Base-by-base conservation (phyloP, 129 eudicot genomes). In the Daucus carota region DNA sequence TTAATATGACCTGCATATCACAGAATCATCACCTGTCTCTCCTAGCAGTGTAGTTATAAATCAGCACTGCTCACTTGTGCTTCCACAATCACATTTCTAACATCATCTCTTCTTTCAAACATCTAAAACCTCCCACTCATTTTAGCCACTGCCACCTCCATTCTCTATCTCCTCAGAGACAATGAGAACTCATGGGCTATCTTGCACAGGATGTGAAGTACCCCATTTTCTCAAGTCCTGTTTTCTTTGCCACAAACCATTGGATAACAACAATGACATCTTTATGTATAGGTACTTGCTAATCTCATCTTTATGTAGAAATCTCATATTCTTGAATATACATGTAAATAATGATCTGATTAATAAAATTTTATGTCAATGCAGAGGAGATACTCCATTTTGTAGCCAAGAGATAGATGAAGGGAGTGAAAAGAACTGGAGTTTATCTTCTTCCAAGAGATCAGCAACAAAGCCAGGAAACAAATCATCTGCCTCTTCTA, bases 371-470 rank as follows among this genome's bases (percentile, higher is more conserved):
- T 36, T 13, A 38, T 50, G 63, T 16, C 52, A 17, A 84, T 89
- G 79, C 92, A 93, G 98, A 83, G 98, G 98, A 47, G 79, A 90
- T 60, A 87, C 92, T 72, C 96, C 98, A 73, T 93, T 93, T 82
- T 93, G 98, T 76, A 93, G 98, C 85, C 90, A 90, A 73, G 98
- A 93, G 52, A 87, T 82, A 40, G 98, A 92, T 81, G 98, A 92
- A 28, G 90, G 87, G 63, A 80, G 59, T 76, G 95, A 93, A 76
- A 93, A 78, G 79, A 88, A 82, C 76, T 88, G 89, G 92, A 90
- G 79, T 32, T 40, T 73, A 20, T 81, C 92, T 18, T 75, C 93
- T 44, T 81, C 90, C 6, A 86, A 84, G 83, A 92, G 85, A 85
- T 80, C 87, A 50, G 66, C 72, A 43, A 71, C 75, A 33, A 85